Evolutionary conservation across 495 filamentous ascomycete genomes (phyloP).

Genomic region (Ramalina intermedia): DNA sequence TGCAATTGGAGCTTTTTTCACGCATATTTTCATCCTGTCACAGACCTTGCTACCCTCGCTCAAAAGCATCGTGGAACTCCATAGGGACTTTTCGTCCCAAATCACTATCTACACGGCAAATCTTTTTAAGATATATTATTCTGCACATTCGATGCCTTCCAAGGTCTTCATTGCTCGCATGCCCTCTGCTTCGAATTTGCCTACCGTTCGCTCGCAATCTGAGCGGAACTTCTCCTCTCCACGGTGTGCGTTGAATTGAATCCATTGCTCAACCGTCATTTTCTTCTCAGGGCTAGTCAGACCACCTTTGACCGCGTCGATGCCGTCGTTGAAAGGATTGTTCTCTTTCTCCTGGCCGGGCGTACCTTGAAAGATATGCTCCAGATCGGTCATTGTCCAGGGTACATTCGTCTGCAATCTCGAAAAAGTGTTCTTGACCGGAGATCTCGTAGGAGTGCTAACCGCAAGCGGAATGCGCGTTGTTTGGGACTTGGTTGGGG

Average conservation of each 20-base stretch:
- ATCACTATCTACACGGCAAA: background rate
- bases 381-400: constrained; percentile 64
- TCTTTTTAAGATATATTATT: background rate
- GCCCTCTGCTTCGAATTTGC: constrained; percentile 69
- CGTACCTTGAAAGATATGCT: constrained; percentile 36
- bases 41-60: no score
- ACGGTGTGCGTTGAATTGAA: constrained; percentile 59
- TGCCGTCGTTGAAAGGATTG: constrained; percentile 15
- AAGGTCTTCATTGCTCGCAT: constrained; percentile 57
- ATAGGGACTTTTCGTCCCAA: background rate
- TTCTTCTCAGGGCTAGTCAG: constrained; percentile 66
- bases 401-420: constrained; percentile 43
- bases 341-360: constrained; percentile 39
- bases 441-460: constrained; percentile 45
- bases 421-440: constrained; percentile 48
- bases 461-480: constrained; percentile 32
- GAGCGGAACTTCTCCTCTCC: constrained; percentile 63
- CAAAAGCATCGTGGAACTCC: no score
- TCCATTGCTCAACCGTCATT: constrained; percentile 92
- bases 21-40: no score
- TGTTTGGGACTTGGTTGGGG: constrained; percentile 27
- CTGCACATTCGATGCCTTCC: constrained; percentile 48
- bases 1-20: no score
- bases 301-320: constrained; percentile 36
- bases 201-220: constrained; percentile 71